phyloP scores from a whole-genome alignment of 768 basidiomycete species.

The Mycena filopes region DNA sequence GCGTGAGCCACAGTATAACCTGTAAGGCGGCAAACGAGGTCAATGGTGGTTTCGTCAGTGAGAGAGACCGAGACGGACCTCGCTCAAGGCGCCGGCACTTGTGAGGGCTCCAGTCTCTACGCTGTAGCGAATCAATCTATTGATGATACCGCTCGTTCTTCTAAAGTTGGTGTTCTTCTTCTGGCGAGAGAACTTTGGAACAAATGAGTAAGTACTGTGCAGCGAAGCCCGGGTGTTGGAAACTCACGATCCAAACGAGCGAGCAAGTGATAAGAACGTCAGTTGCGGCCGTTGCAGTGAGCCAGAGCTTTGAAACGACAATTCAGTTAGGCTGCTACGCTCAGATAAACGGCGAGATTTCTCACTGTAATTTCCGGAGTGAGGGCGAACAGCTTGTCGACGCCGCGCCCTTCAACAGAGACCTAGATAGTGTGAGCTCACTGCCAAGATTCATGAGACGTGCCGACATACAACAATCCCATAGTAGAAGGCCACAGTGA shows the following conservation, averaged over 20 bases:
- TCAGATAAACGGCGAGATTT: not conserved
- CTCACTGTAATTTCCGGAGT: slow-evolving; percentile 11
- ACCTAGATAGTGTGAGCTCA: not conserved
- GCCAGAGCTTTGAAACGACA: slow-evolving; percentile 24
- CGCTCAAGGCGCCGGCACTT: slow-evolving; percentile 19
- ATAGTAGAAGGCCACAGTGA: slow-evolving; percentile 6
- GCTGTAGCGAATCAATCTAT: slow-evolving; percentile 25
- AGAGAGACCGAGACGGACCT: too few relatives aligned
- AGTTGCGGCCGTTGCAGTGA: slow-evolving; percentile 9
- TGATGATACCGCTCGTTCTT: slow-evolving; percentile 40
- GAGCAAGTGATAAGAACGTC: slow-evolving; percentile 41
- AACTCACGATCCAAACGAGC: slow-evolving; percentile 19
- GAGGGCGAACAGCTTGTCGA: not conserved
- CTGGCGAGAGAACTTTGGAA: slow-evolving; percentile 30
- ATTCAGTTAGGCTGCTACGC: too few relatives aligned
- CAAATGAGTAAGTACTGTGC: not conserved
- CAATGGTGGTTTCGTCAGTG: too few relatives aligned
- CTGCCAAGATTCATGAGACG: not conserved
- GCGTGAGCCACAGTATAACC: slow-evolving; percentile 26
- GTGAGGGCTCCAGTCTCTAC: slow-evolving; percentile 31
- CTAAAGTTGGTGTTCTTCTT: not conserved
- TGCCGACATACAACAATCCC: slow-evolving; percentile 2
- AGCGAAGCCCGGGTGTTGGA: not conserved
- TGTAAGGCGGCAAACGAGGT: slow-evolving; percentile 5
- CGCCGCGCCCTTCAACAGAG: not conserved